phyloP scores from a whole-genome alignment of 1,284 basidiomycete species.

The Hemileia vastatrix region DNA sequence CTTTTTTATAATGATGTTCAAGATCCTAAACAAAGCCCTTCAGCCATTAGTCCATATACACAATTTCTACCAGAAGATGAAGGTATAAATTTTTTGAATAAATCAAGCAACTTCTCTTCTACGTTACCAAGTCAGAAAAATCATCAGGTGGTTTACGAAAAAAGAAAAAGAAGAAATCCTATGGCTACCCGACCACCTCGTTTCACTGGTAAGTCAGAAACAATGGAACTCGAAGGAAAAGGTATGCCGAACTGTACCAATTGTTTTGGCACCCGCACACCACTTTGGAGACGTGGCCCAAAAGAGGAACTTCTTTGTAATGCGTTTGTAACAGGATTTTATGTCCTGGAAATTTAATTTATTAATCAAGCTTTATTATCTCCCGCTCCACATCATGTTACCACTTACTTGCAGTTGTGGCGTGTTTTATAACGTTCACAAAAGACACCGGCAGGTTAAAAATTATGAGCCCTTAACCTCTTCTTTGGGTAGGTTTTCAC shows the following conservation, averaged over 20 bases:
- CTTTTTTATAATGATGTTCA: too few relatives aligned
- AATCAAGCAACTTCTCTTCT: too few relatives aligned
- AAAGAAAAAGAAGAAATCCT: slow-evolving; percentile 18
- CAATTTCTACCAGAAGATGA: too few relatives aligned
- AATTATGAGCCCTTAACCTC: neutral
- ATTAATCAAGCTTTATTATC: neutral
- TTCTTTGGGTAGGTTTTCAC: slow-evolving; percentile 1
- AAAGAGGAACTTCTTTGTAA: slow-evolving; percentile 21
- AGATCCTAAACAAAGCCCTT: too few relatives aligned
- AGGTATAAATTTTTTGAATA: too few relatives aligned
- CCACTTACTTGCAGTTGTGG: slow-evolving; percentile 1
- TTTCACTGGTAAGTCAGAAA: slow-evolving; percentile 8
- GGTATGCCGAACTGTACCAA: slow-evolving; percentile 10
- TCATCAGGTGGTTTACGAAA: too few relatives aligned
- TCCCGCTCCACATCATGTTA: neutral
- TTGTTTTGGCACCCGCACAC: slow-evolving; percentile 16
- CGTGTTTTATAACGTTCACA: slow-evolving; percentile 21
- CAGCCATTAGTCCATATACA: too few relatives aligned
- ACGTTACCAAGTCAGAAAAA: too few relatives aligned
- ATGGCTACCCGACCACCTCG: slow-evolving; percentile 15
- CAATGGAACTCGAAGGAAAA: neutral
- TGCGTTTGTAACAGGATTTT: slow-evolving; percentile 4
- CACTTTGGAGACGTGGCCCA: slow-evolving; percentile 17
- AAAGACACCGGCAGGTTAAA: slow-evolving; percentile 11
- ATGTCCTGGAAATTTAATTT: neutral